Percentiles rank a stretch among this genome's conserved stretches.
Conservation (phyloP, 148 eudicot species). For the Rhododendron kiyosumense region DNA sequence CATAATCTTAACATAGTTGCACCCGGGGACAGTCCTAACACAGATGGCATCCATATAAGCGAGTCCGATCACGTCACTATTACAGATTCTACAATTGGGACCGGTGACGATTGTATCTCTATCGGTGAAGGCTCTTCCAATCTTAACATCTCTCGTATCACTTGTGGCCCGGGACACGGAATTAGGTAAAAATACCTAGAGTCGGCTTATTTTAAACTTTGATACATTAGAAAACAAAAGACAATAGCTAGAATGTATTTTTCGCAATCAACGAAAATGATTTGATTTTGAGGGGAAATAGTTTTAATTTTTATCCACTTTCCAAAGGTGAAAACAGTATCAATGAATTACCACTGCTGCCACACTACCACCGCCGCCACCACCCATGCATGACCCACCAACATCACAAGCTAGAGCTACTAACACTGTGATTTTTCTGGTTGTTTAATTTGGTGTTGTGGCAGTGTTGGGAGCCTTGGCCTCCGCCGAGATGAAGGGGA, state of each 20-base stretch:
- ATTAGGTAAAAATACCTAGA: slow-evolving; percentile 32
- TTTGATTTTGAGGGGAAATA: not conserved
- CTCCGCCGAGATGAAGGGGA: slow-evolving; percentile 12
- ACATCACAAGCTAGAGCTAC: not conserved
- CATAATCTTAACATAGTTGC: slow-evolving; percentile 34
- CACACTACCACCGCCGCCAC: too few relatives aligned
- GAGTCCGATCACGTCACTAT: slow-evolving; percentile 27
- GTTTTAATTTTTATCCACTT: too few relatives aligned
- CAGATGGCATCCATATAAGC: slow-evolving; percentile 56
- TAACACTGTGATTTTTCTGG: not conserved
- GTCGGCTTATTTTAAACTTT: not conserved
- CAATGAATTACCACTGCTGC: too few relatives aligned
- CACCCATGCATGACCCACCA: too few relatives aligned
- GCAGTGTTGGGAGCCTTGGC: slow-evolving; percentile 50
- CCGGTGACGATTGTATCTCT: slow-evolving; percentile 61
- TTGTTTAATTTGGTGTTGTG: not conserved
- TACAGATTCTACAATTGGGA: slow-evolving; percentile 25
- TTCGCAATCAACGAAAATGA: not conserved
- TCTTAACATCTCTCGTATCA: slow-evolving; percentile 21
- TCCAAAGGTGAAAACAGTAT: too few relatives aligned
- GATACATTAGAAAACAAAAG: not conserved
- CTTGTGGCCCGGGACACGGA: slow-evolving; percentile 64
- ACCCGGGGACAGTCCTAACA: slow-evolving; percentile 37
- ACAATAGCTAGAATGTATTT: not conserved
- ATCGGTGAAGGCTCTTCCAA: slow-evolving; percentile 41